Conservation (phyloP, 257 asterid genomes). For the Coffea eugenioides region DNA sequence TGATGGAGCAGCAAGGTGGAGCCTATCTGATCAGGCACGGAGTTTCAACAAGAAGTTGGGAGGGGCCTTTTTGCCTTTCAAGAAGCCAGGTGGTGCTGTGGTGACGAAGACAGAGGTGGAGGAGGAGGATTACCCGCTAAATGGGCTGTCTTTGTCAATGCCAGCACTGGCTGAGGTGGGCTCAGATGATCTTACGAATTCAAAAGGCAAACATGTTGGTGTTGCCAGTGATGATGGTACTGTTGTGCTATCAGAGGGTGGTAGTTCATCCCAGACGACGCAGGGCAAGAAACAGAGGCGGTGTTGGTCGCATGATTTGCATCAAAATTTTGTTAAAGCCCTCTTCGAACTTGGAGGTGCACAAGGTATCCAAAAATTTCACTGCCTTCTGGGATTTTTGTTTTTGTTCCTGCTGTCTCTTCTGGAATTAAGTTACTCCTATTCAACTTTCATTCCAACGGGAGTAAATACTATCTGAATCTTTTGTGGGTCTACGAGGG, state of each 20-base stretch:
- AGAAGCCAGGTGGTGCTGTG: conserved; percentile 11
- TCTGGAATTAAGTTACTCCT: not conserved
- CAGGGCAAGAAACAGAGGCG: conserved; percentile 59
- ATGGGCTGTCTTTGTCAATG: conserved; percentile 29
- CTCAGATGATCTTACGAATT: not conserved
- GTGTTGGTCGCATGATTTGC: conserved; percentile 71
- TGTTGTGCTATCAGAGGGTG: not conserved
- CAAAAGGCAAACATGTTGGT: not conserved
- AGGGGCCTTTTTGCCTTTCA: conserved; percentile 47
- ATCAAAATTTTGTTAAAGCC: conserved; percentile 51
- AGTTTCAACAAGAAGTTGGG: conserved; percentile 21
- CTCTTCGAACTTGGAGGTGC: conserved; percentile 62
- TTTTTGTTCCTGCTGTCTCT: not conserved
- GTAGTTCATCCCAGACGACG: not conserved
- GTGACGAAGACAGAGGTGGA: conserved; percentile 1
- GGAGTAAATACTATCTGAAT: not conserved
- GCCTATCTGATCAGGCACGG: not conserved
- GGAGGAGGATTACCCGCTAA: conserved; percentile 15
- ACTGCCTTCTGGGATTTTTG: not conserved
- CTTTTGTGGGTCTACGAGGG: not conserved
- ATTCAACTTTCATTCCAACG: not conserved
- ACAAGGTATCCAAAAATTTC: conserved; percentile 30
- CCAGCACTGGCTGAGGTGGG: conserved; percentile 20
- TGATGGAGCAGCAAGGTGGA: conserved; percentile 1
- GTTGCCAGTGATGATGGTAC: not conserved